Conservation (phyloP, 2,329 filamentous ascomycete species). For the Alternaria atra region DNA sequence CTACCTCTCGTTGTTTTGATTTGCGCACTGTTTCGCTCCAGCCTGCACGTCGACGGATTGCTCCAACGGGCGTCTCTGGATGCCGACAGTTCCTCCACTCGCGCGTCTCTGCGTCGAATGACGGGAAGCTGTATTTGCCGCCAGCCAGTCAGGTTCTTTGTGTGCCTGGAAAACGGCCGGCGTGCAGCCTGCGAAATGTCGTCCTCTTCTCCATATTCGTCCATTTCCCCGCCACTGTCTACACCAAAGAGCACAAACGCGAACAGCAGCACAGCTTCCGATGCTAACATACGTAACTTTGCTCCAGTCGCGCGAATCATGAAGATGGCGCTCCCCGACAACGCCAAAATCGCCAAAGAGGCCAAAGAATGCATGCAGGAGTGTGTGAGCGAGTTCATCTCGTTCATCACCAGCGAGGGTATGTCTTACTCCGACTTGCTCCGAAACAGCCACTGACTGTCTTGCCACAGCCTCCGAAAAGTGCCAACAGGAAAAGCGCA, state of each 20-base stretch:
- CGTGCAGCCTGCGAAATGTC: slow-evolving; percentile 56
- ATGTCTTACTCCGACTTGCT: slow-evolving; percentile 49
- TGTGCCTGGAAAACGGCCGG: slow-evolving; percentile 49
- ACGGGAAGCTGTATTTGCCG: slow-evolving; percentile 43
- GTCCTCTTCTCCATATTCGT: slow-evolving; percentile 53
- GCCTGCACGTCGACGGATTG: slow-evolving; percentile 51
- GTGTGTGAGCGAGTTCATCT: slow-evolving; percentile 99
- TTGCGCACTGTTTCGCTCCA: slow-evolving; percentile 45
- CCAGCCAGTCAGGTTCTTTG: slow-evolving; percentile 30
- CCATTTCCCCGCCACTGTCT: slow-evolving; percentile 45
- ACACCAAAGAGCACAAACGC: slow-evolving; percentile 35
- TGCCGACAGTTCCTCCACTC: slow-evolving; percentile 55
- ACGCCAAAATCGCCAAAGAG: slow-evolving; percentile 98
- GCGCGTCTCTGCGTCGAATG: slow-evolving; percentile 60
- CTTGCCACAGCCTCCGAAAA: slow-evolving; percentile 89
- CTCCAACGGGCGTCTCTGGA: slow-evolving; percentile 61
- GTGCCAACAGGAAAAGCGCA: slow-evolving; percentile 98
- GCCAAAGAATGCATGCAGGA: slow-evolving; percentile 99
- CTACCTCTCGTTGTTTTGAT: slow-evolving; percentile 48
- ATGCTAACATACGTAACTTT: slow-evolving; percentile 96
- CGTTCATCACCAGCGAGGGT: slow-evolving; percentile 99
- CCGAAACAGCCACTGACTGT: slow-evolving; percentile 9
- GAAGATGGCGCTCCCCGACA: slow-evolving; percentile 96
- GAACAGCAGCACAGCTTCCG: slow-evolving; percentile 58
- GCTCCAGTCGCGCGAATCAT: slow-evolving; percentile 98